These are phyloP conservation scores for Pestalotiopsis sp. DNA, from an alignment of 2,329 filamentous ascomycete genomes.

Conservation along the genomic window DNA sequence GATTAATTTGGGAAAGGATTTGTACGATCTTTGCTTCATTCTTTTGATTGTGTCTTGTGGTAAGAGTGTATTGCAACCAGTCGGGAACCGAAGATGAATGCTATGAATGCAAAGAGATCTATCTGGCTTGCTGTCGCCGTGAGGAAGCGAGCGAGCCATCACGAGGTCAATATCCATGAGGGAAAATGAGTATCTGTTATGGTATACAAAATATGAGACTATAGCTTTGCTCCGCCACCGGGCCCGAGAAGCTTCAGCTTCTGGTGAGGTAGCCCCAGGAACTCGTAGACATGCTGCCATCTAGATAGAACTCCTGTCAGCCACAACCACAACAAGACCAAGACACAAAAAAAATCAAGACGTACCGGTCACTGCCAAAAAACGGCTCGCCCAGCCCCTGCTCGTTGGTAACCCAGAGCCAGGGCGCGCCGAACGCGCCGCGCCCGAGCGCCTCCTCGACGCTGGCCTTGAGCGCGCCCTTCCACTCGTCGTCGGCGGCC, in stretches of 20 bases:
- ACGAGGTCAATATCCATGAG: no score
- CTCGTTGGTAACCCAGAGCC: constrained; percentile 68
- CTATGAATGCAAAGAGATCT: no score
- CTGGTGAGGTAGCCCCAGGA: constrained; percentile 62
- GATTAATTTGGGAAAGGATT: not conserved
- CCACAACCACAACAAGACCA: not conserved
- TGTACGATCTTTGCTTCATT: not conserved
- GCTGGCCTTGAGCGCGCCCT: constrained; percentile 50
- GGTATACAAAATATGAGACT: not conserved
- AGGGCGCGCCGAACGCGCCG: constrained; percentile 78
- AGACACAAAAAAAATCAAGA: not conserved
- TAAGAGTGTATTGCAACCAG: no score
- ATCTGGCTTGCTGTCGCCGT: no score
- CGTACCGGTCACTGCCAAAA: constrained; percentile 74
- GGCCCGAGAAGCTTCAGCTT: constrained; percentile 41
- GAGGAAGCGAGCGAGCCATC: no score
- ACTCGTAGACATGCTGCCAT: constrained; percentile 71
- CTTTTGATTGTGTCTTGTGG: not conserved
- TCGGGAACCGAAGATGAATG: no score
- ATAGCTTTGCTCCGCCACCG: not conserved
- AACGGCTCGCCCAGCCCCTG: constrained; percentile 67
- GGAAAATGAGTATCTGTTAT: not conserved
- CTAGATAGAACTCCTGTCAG: constrained; percentile 41
- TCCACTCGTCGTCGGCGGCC: constrained; percentile 48
- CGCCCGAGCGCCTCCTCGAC: constrained; percentile 64